A percentile compares a stretch with the other conserved stretches of the same genome.
Evolutionary conservation across 208 protist species (phyloP).

Genomic region (Phytomonas sp.): DNA sequence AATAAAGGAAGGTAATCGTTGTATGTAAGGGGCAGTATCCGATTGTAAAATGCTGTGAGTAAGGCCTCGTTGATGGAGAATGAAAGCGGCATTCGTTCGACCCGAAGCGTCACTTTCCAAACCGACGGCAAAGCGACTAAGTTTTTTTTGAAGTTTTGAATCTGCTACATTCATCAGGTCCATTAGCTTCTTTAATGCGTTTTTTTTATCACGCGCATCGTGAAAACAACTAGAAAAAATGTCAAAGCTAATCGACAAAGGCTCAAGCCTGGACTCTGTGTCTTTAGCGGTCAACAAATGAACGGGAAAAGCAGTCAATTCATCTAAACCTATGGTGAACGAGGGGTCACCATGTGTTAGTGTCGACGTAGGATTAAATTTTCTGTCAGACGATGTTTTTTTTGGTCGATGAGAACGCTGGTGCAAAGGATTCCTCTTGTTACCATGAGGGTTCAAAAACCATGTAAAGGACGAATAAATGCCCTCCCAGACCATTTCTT

Average conservation of each 20-base stretch:
- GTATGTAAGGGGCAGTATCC: neutral
- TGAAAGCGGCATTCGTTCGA: neutral
- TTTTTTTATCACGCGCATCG: neutral
- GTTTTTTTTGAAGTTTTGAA: neutral
- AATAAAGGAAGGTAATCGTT: neutral
- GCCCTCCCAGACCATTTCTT: slow-evolving; percentile 12
- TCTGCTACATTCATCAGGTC: neutral
- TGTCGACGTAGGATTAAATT: neutral
- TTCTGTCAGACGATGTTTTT: neutral
- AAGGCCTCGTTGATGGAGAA: neutral
- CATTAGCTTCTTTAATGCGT: neutral
- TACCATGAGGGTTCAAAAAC: slow-evolving; percentile 22
- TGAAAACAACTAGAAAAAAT: neutral
- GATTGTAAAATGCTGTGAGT: neutral
- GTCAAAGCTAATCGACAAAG: neutral
- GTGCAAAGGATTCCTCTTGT: neutral
- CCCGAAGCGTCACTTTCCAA: neutral
- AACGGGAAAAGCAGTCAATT: neutral
- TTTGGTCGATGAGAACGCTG: neutral
- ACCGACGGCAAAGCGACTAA: neutral
- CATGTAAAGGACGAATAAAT: slow-evolving; percentile 26
- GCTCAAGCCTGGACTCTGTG: neutral
- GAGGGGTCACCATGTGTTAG: neutral
- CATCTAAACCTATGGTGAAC: neutral
- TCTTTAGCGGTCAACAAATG: neutral